Base-by-base conservation (phyloP, 768 basidiomycete genomes). In the Boletus reticulatus region DNA sequence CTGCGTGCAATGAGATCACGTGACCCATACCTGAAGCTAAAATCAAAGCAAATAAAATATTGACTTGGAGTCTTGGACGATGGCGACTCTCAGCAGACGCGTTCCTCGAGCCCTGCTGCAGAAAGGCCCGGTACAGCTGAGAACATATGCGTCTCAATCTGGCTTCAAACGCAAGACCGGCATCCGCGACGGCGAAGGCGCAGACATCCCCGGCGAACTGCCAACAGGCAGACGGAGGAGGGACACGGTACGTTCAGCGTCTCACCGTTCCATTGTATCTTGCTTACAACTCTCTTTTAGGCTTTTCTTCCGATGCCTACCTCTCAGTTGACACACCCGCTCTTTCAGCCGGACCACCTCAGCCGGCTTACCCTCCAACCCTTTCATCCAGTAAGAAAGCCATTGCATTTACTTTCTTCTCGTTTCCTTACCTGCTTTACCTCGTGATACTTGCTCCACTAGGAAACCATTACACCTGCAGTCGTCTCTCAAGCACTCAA, bases 401-500 rank as follows among this genome's bases (percentile, higher is more conserved):
- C 17, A 19, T 32, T 20, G 2, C n/a, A 19, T 39, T 41, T 38
- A 6, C 36, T 43, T 19, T 11, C 38, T n/a, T 17, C n/a, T 19
- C 14, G 10, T 22, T 32, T 43, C 7, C 42, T 56, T 22, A 38
- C 11, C 20, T 37, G n/a, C 13, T 42, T 43, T 22, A 6, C 14
- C 14, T 17, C 20, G 6, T 9, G 4, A 3, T 14, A 1, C 22
- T 17, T 39, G 13, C 9, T 24, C 10, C n/a, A 4, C 24, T 36
- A 78, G 73, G 72, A 76, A 67, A 64, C 62, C 6, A 61, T 67
- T 6, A 67, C 67, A 0, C 62, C 67, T 7, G 64, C 67, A 6
- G 71, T 75, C 43, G 62, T 78, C n/a, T 80, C 80, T 6, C 71
- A 76, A 56, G 77, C 80, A 4, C 71, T 79, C 49, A 72, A 73